phyloP scores from a whole-genome alignment of 2,329 filamentous ascomycete genomes.

The Incumbomyces delicatus region DNA sequence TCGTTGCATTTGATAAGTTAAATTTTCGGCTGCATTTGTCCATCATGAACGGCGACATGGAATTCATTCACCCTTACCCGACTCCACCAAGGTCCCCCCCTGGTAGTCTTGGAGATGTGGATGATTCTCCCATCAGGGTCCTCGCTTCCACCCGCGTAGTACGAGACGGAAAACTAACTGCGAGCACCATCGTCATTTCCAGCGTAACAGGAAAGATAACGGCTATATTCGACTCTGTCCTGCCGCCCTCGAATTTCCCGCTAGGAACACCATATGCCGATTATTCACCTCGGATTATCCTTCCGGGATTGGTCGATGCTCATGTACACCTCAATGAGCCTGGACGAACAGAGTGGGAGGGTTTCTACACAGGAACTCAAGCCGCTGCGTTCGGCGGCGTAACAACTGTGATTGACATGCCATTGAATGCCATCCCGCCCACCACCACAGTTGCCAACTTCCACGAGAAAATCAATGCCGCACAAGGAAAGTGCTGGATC shows the following conservation, averaged over 20 bases:
- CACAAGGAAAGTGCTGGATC: conserved; percentile 85
- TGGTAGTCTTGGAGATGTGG: conserved; percentile 13
- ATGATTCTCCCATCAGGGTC: conserved; percentile 50
- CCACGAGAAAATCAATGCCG: conserved; percentile 75
- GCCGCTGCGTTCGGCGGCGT: conserved; percentile 93
- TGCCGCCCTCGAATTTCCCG: conserved; percentile 69
- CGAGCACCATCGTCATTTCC: conserved; percentile 76
- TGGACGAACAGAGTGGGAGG: conserved; percentile 95
- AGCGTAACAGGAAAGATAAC: conserved; percentile 73
- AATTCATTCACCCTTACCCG: conserved; percentile 15
- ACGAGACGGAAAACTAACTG: conserved; percentile 63
- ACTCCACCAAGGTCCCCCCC: conserved; percentile 19
- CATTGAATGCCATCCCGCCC: conserved; percentile 89
- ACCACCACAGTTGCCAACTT: conserved; percentile 81
- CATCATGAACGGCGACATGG: conserved; percentile 15
- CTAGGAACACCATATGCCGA: conserved; percentile 64
- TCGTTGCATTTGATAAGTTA: conserved; percentile 5
- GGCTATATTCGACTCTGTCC: conserved; percentile 60
- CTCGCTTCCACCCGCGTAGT: conserved; percentile 77
- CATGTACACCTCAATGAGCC: conserved; percentile 98
- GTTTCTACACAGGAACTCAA: conserved; percentile 87
- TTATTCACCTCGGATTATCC: conserved; percentile 71
- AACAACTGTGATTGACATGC: conserved; percentile 96
- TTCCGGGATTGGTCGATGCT: conserved; percentile 89
- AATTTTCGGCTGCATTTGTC: conserved; percentile 7